Evolutionary conservation across 768 basidiomycete genomes (phyloP), one percentile per base, ranked within the genome.

Genomic region (Serendipita sp.): DNA sequence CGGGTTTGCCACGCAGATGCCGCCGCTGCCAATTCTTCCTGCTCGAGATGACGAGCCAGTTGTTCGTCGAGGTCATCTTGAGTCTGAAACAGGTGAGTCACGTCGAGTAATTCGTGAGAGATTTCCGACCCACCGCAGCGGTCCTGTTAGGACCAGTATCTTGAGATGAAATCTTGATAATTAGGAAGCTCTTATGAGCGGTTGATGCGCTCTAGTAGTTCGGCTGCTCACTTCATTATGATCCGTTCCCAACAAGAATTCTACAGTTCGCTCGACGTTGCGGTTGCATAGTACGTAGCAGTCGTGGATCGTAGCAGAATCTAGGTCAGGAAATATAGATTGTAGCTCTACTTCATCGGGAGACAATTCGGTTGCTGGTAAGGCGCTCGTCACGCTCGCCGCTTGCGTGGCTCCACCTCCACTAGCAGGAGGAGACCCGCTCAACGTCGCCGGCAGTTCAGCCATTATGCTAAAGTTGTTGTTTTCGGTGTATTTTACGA

Each of bases 271-370:
- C 35, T 60, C 56, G 23, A 60, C 56, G 34, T 60, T 60, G 10
- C 56, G 56, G 28, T 34, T 30, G 36, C 56, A 60, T 10, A 60
- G 56, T 32, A 60, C 56, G 35, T 60, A 60, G 56, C 56, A 60
- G 35, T 60, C 56, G 34, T 60, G 56, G 10, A 60, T 60, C 0
- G 56, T 60, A 11, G 56, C 34, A 3, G 16, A 10, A n/a, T 60
- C 56, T 35, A 60, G 36, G 56, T 60, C 56, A 34, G 56, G 56
- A 36, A 60, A 60, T 32, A 60, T 60, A 38, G 56, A 60, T 36
- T 60, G 56, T 8, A 60, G 30, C n/a, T 60, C 16, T 4, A n/a
- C 5, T 60, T 60, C 56, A 38, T 60, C 56, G 8, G 16, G 28
- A 36, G 28, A 30, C 16, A 28, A 30, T 16, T 60, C 56, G n/a